These are phyloP conservation scores for Scleromitrula shiraiana DNA, from an alignment of 2,329 filamentous ascomycete genomes.

Conservation along the genomic window DNA sequence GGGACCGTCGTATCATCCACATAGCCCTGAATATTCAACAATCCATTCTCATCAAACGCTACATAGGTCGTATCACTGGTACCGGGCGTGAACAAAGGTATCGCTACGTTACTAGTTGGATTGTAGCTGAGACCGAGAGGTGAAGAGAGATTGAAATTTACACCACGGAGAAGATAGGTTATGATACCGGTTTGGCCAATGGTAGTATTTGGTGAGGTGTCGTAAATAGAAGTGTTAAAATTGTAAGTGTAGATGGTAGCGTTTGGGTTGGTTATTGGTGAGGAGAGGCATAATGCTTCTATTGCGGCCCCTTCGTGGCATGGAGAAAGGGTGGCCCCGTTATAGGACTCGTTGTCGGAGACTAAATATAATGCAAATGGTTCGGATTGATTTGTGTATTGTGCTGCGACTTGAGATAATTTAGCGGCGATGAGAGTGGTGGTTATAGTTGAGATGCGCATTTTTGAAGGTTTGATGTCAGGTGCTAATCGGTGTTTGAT, in stretches of 20 bases:
- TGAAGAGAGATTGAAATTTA: slow-evolving; percentile 28
- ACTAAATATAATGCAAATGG: slow-evolving; percentile 37
- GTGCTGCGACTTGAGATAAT: slow-evolving; percentile 18
- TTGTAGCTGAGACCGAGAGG: slow-evolving; percentile 32
- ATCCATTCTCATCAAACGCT: slow-evolving; percentile 33
- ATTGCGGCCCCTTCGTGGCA: slow-evolving; percentile 43
- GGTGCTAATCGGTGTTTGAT: not conserved
- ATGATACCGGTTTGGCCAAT: slow-evolving; percentile 20
- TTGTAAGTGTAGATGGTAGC: slow-evolving; percentile 16
- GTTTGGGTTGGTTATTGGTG: slow-evolving; percentile 12
- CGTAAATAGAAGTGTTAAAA: slow-evolving; percentile 20
- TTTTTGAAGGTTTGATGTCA: slow-evolving; percentile 1
- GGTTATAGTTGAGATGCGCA: slow-evolving; percentile 18
- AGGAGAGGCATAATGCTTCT: slow-evolving; percentile 36
- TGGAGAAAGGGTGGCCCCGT: slow-evolving; percentile 33
- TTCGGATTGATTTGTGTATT: slow-evolving; percentile 32
- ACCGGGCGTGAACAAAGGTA: slow-evolving; percentile 33
- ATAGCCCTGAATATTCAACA: slow-evolving; percentile 34
- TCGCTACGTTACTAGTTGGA: slow-evolving; percentile 34
- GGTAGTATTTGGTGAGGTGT: slow-evolving; percentile 10
- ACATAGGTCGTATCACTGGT: slow-evolving; percentile 23
- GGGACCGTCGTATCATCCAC: slow-evolving; percentile 34
- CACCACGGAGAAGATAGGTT: slow-evolving; percentile 19
- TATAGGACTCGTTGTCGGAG: slow-evolving; percentile 32
- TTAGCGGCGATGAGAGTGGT: slow-evolving; percentile 16